Conservation (phyloP, 2,329 filamentous ascomycete genomes). For the Graphiopsis chlorocephala region DNA sequence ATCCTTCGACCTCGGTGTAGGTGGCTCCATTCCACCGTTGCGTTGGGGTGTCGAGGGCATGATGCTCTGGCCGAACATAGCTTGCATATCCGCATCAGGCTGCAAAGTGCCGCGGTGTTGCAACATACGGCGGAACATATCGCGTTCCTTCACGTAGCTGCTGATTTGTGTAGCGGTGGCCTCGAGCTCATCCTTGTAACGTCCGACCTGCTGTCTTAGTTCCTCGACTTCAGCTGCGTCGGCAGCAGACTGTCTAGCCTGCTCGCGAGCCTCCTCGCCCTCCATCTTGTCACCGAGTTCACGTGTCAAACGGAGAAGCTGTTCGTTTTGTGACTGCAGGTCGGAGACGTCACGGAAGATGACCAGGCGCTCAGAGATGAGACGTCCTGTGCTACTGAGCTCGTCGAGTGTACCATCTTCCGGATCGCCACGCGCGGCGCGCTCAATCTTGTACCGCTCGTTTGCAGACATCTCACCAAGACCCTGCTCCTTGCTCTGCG, state of each 20-base stretch:
- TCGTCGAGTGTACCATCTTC: constrained; percentile 68
- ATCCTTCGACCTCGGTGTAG: constrained; percentile 53
- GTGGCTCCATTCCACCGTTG: constrained; percentile 33
- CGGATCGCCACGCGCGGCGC: constrained; percentile 72
- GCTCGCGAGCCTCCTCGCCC: constrained; percentile 74
- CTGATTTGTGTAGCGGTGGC: constrained; percentile 80
- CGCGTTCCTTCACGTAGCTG: constrained; percentile 91
- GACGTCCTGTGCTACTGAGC: constrained; percentile 78
- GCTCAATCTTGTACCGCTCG: constrained; percentile 72
- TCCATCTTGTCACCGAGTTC: constrained; percentile 87
- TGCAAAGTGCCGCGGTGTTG: constrained; percentile 67
- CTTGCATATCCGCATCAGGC: constrained; percentile 60
- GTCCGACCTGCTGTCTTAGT: constrained; percentile 68
- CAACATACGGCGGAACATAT: constrained; percentile 95
- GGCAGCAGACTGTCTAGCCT: constrained; percentile 53
- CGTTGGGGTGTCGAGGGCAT: constrained; percentile 44
- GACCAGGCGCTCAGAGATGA: constrained; percentile 87
- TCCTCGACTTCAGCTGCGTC: constrained; percentile 66
- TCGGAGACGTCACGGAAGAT: constrained; percentile 83
- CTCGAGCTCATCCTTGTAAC: constrained; percentile 80
- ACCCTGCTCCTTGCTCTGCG: constrained; percentile 78
- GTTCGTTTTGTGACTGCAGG: constrained; percentile 82
- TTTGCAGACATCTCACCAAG: constrained; percentile 67
- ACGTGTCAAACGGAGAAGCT: constrained; percentile 77
- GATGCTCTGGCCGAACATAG: constrained; percentile 69